These are phyloP conservation scores for Creolimax fragrantissima DNA, from an alignment of 78 protist species.

Conservation along the genomic window DNA sequence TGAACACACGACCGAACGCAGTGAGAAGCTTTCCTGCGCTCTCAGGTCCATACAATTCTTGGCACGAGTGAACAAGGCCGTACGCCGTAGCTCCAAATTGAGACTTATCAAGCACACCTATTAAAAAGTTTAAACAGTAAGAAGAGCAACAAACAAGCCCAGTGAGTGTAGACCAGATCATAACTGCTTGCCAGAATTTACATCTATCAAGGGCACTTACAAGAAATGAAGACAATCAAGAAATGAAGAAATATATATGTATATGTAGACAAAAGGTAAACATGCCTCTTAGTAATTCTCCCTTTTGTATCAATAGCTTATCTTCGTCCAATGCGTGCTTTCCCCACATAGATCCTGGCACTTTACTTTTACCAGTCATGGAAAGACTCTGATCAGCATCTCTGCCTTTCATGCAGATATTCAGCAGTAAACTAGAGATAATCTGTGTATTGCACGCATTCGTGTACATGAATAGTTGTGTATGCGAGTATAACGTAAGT, in stretches of 20 bases:
- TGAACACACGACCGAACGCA: constrained; percentile 82
- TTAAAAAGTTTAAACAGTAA: constrained; percentile 25
- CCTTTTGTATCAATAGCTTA: constrained; percentile 31
- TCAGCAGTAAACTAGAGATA: neutral
- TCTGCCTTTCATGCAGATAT: constrained; percentile 7
- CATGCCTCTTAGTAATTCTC: neutral
- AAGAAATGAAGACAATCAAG: too few species aligned
- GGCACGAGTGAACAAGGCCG: constrained; percentile 67
- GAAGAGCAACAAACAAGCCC: too few species aligned
- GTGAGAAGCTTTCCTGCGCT: constrained; percentile 82
- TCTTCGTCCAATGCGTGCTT: constrained; percentile 8
- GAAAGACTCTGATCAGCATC: constrained; percentile 18
- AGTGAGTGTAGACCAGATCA: too few species aligned
- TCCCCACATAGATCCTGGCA: constrained; percentile 65
- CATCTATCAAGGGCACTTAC: too few species aligned
- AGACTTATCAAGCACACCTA: constrained; percentile 90
- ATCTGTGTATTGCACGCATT: neutral
- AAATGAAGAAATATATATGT: neutral
- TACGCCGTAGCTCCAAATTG: constrained; percentile 80
- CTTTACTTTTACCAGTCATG: constrained; percentile 36
- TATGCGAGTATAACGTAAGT: neutral
- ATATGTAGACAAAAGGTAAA: too few species aligned
- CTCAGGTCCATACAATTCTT: constrained; percentile 86
- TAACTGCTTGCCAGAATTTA: too few species aligned
- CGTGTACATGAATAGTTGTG: neutral